Base-by-base conservation (phyloP, 179 eudicot genomes). In the Dionaea muscipula region DNA sequence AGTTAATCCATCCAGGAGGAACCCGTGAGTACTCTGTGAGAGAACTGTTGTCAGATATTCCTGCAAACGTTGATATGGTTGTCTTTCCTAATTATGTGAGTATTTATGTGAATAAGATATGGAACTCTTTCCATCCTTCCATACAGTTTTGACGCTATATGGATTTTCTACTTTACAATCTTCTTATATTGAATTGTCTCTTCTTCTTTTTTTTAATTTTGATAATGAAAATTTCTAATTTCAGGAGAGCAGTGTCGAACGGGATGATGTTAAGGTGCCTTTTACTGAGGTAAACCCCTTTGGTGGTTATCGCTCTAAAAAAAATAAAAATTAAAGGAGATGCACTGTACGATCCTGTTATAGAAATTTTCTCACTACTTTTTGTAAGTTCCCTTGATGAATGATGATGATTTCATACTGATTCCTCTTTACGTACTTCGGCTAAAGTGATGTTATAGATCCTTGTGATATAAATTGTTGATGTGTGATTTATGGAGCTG, bases 41-140 rank as follows among this genome's bases (percentile, higher is more conserved):
- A 58, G 81, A 76, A 49, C 61, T 87, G 72, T 75, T 87, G 18
- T 27, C 59, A 20, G 77, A 80, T 45, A 68, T 87, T 55, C 86
- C 95, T 48, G 31, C 33, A 35, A 67, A 78, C 57, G 78, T 84
- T 56, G 86, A 87, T 75, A 78, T 80, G 86, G 75, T 87, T 43
- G 61, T 81, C 43, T 84, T 86, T 57, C 83, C 94, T 9, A 86
- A 85, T 68, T 85, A 85, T 67, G 95, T 87, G 74, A 76, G 95
- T 79, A 27, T 27, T 56, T 18, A 2, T n/a, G 38, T 22, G 3
- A 38, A 51, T 27, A 24, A 18, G 6, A 24, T 10, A 21, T 2
- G n/a, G 16, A 14, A 6, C 13, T 7, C n/a, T 24, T 49, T 13
- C 15, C 12, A 28, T 57, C 31, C 17, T n/a, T 18, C 28, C n/a